Base-by-base conservation (phyloP, 192 early-diverging fungal genomes). In the Backusella westeae region DNA sequence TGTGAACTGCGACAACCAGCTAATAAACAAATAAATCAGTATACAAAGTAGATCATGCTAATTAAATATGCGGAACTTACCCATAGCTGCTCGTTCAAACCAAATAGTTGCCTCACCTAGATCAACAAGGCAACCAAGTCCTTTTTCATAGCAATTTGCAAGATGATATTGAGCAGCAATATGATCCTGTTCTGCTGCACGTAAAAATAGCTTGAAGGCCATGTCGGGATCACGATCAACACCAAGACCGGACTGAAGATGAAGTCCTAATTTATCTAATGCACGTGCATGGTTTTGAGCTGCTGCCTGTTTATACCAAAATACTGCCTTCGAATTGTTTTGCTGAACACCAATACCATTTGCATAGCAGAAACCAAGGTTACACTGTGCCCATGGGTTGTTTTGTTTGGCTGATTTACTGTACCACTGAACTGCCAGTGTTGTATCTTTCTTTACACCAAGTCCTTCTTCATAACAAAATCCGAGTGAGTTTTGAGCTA, bases 381-480 rank as follows among this genome's bases (percentile, higher is more conserved):
- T 95, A 83, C 91, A 94, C 73, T 95, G 92, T 21, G 94, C 94
- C 91, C 91, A 91, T 17, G 93, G 89, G 75, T 94, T 92, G 78
- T 90, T 89, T 71, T 90, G 83, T 42, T 88, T 77, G 8, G 93
- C 92, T 5, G 94, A 90, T 72, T 86, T 82, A 34, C 88, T 82
- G 73, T 94, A 88, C 81, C 93, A 89, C 23, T 85, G 77, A 6
- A 92, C 82, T 17, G 94, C 91, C 77, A 89, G 85, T 41, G 82
- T 39, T n/a, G 78, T 59, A 74, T 88, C 82, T 75, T 87, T 84
- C 63, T 88, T 82, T 0, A 88, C 86, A 7, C 94, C 94, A 4
- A 90, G 77, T 0, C 94, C 94, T 80, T 94, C 91, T 72, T 95
- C 92, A 75, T 92, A 95, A 44, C 94, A 85, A 73, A 91, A 91